A percentile compares a stretch with the other conserved stretches of the same genome.
These are phyloP conservation scores for Ophiosphaerella korrae DNA, from an alignment of 2,329 filamentous ascomycete species.

Conservation along the genomic window DNA sequence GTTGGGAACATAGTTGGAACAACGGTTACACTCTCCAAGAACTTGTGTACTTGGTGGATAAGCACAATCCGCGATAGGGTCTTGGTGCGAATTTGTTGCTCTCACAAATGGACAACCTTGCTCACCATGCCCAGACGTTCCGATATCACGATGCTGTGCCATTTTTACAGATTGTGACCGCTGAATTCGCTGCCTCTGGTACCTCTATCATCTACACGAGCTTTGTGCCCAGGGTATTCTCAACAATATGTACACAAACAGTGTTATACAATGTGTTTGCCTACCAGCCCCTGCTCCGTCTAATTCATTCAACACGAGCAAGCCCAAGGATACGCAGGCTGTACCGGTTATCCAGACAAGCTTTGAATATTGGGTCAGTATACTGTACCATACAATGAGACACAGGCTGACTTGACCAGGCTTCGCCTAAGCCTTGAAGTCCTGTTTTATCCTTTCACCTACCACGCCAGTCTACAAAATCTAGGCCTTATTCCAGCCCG, in stretches of 20 bases:
- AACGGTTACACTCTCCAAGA: slow-evolving; percentile 29
- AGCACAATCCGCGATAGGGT: slow-evolving; percentile 37
- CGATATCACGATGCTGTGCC: slow-evolving; percentile 25
- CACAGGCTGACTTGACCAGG: slow-evolving; percentile 12
- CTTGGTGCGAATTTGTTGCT: slow-evolving; percentile 16
- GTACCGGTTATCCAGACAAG: slow-evolving; percentile 27
- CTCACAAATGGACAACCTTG: neutral
- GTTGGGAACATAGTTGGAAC: slow-evolving; percentile 34
- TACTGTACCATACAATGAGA: neutral
- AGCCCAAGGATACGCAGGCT: slow-evolving; percentile 24
- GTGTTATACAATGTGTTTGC: slow-evolving; percentile 24
- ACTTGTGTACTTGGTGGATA: slow-evolving; percentile 44
- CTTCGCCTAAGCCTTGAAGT: slow-evolving; percentile 35
- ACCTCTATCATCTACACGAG: slow-evolving; percentile 34
- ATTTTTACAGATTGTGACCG: slow-evolving; percentile 32
- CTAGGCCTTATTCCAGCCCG: slow-evolving; percentile 35
- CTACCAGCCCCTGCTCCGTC: slow-evolving; percentile 36
- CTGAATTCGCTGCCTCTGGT: slow-evolving; percentile 26
- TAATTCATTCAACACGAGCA: slow-evolving; percentile 27
- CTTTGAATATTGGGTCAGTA: slow-evolving; percentile 29
- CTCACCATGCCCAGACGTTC: slow-evolving; percentile 30
- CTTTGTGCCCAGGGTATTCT: slow-evolving; percentile 28
- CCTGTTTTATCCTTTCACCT: slow-evolving; percentile 39
- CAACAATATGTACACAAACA: slow-evolving; percentile 25
- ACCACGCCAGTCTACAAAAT: slow-evolving; percentile 38